Evolutionary conservation across 345 rosid genomes (phyloP).

Genomic region (Ceriops decandra): DNA sequence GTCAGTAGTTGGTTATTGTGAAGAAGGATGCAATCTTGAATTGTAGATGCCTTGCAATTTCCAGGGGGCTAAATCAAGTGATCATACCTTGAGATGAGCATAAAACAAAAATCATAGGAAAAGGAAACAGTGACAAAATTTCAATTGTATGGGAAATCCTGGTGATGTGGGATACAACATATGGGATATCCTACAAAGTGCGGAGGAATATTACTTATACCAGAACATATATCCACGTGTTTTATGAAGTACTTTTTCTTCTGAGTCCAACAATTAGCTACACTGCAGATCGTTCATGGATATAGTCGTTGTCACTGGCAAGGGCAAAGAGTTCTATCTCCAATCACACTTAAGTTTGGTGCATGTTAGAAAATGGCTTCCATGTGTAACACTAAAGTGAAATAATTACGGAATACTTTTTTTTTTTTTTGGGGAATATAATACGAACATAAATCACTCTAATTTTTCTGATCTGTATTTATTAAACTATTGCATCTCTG

Average conservation of each 20-base stretch:
- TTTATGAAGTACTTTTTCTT: not conserved
- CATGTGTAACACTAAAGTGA: not conserved
- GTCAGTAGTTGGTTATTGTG: too few species aligned
- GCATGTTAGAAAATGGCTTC: not conserved
- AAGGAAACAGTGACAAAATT: not conserved
- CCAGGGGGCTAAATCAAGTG: too few species aligned
- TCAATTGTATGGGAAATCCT: not conserved
- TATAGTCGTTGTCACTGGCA: not conserved
- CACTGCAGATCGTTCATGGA: not conserved
- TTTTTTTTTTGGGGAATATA: not conserved
- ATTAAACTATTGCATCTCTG: too few species aligned
- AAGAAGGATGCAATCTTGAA: too few species aligned
- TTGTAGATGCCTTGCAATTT: too few species aligned
- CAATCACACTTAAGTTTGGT: not conserved
- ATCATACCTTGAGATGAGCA: not conserved
- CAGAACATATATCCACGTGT: not conserved
- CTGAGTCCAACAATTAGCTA: not conserved
- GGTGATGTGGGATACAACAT: not conserved
- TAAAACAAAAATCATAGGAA: not conserved
- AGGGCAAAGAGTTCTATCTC: too few species aligned
- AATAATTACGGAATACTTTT: not conserved
- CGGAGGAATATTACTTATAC: not conserved
- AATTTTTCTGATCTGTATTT: too few species aligned
- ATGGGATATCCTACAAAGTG: not conserved
- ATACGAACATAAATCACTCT: too few species aligned